A percentile compares a stretch with the other conserved stretches of the same genome.
phyloP scores from a whole-genome alignment of 495 filamentous ascomycete species.

The Pseudoneurospora amorphoporcata region DNA sequence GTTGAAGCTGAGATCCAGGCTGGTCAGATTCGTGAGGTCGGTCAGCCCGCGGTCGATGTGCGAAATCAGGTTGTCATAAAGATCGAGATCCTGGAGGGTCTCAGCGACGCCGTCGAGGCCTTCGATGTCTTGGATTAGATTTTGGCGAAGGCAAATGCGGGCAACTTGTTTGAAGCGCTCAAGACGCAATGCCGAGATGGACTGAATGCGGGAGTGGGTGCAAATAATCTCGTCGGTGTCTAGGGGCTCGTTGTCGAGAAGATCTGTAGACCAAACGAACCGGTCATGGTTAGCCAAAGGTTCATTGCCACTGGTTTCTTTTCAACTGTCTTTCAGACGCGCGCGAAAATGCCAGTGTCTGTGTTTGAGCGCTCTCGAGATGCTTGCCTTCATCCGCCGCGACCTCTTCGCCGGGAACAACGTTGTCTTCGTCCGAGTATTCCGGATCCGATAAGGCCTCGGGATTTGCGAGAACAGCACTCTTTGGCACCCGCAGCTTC shows the following conservation, averaged over 20 bases:
- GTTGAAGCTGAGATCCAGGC: slow-evolving; percentile 91
- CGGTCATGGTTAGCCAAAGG: background rate
- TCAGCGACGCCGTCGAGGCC: slow-evolving; percentile 51
- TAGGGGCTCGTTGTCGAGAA: slow-evolving; percentile 41
- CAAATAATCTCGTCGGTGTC: slow-evolving; percentile 75
- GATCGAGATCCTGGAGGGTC: slow-evolving; percentile 72
- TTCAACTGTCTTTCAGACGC: background rate
- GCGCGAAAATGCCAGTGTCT: background rate
- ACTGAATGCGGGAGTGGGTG: slow-evolving; percentile 72
- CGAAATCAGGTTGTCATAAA: slow-evolving; percentile 95
- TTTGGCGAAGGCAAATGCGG: slow-evolving; percentile 89
- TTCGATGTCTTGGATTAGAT: slow-evolving; percentile 71
- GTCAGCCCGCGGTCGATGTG: slow-evolving; percentile 73
- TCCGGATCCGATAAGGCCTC: slow-evolving; percentile 74
- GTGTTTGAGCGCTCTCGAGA: background rate
- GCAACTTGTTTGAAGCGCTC: slow-evolving; percentile 70
- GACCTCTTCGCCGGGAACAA: slow-evolving; percentile 63
- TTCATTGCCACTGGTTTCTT: background rate
- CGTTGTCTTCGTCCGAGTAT: slow-evolving; percentile 71
- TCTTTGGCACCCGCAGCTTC: slow-evolving; percentile 67
- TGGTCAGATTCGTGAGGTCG: slow-evolving; percentile 59
- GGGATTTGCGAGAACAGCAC: slow-evolving; percentile 54
- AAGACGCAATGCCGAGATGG: slow-evolving; percentile 65
- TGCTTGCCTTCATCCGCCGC: slow-evolving; percentile 68
- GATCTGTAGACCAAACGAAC: slow-evolving; percentile 24